Evolutionary conservation across 2,329 filamentous ascomycete species (phyloP).

Genomic region (Teratosphaeria pseudoeucalypti): DNA sequence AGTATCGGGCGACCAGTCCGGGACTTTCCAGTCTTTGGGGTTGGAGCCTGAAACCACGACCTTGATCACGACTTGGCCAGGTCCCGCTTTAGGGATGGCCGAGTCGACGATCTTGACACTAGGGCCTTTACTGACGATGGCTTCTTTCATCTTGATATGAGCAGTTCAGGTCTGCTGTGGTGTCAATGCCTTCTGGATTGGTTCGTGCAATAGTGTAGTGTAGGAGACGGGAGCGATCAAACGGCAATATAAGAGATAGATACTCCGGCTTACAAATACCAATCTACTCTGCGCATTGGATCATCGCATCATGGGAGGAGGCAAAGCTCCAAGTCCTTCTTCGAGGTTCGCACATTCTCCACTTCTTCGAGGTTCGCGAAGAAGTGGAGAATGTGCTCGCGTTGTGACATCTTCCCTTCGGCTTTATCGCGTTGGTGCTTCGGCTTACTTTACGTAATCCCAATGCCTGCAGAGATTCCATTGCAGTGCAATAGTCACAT

Average conservation of each 20-base stretch:
- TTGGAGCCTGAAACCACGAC: conserved; percentile 16
- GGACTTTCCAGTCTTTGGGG: conserved; percentile 19
- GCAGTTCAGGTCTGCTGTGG: not conserved
- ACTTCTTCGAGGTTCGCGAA: not conserved
- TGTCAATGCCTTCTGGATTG: not conserved
- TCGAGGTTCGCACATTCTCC: too few relatives aligned
- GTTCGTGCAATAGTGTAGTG: not conserved
- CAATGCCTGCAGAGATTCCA: not conserved
- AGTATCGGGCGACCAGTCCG: conserved; percentile 21
- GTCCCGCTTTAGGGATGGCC: conserved; percentile 13
- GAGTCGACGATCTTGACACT: conserved; percentile 17
- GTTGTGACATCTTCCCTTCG: not conserved
- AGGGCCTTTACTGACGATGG: conserved; percentile 15
- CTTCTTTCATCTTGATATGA: conserved; percentile 17
- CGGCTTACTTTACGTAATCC: not conserved
- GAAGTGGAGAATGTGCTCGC: not conserved
- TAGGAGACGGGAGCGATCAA: not conserved
- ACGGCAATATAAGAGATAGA: not conserved
- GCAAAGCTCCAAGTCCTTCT: not conserved
- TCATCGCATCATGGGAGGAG: not conserved
- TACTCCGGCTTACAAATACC: not conserved
- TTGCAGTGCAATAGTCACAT: not conserved
- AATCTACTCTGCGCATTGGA: not conserved
- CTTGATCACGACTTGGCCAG: conserved; percentile 18
- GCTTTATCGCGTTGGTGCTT: not conserved